Conservation (phyloP, 306 rosid genomes). For the Cicer chorassanicum region DNA sequence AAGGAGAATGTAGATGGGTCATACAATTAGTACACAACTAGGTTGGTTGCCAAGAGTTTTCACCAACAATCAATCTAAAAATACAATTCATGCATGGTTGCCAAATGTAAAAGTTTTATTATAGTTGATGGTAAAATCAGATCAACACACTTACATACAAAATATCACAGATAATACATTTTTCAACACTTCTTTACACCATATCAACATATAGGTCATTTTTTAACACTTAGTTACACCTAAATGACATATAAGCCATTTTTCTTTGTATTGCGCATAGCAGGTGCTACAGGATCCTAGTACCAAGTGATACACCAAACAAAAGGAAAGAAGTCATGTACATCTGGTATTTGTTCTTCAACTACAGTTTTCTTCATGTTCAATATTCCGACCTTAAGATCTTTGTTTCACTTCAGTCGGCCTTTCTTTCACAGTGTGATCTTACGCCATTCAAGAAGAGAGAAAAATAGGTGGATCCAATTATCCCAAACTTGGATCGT, state of each 20-base stretch:
- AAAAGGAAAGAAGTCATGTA: constrained; percentile 26
- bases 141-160: constrained; percentile 11
- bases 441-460: neutral
- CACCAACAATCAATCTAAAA: constrained; percentile 3
- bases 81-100: neutral
- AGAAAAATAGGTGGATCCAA: neutral
- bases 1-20: neutral
- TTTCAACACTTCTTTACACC: constrained; percentile 14
- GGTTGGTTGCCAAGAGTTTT: neutral
- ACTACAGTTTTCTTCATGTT: constrained; percentile 5
- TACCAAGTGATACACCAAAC: neutral
- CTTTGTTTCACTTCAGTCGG: neutral
- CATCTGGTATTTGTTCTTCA: constrained; percentile 12
- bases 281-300: neutral
- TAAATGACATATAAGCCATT: neutral
- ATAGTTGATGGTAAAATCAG: constrained; percentile 1
- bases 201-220: neutral
- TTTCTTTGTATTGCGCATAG: constrained; percentile 2
- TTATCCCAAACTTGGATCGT: too few relatives aligned
- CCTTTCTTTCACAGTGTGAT: neutral
- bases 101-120: constrained; percentile 5
- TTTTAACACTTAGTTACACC: constrained; percentile 5
- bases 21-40: neutral
- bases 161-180: neutral
- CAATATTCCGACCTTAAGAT: neutral